Percentiles rank a stretch among this genome's conserved stretches.
Conservation (phyloP, 2,329 filamentous ascomycete species). For the Colletotrichum sp. region DNA sequence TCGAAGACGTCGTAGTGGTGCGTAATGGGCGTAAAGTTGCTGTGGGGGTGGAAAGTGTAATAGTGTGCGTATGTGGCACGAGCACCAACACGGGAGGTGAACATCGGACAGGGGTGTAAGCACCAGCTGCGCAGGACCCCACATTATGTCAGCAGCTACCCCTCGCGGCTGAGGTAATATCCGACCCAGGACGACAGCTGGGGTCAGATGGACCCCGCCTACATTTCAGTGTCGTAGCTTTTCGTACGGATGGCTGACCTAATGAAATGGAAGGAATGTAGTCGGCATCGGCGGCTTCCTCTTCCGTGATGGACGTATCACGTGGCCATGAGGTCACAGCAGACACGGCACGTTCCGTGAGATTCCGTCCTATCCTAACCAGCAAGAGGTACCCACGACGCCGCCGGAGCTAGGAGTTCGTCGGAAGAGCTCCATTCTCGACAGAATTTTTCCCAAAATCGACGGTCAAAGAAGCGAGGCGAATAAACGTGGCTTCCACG, state of each 20-base stretch:
- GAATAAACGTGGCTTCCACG: background rate
- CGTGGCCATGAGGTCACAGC: background rate
- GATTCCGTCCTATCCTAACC: background rate
- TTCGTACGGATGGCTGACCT: background rate
- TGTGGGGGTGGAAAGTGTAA: background rate
- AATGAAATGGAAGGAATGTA: background rate
- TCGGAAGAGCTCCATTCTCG: slow-evolving; percentile 17
- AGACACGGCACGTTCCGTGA: slow-evolving; percentile 6
- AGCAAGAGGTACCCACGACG: background rate
- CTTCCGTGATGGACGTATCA: background rate
- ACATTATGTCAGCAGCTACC: background rate
- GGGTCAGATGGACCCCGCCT: background rate
- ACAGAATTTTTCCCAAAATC: slow-evolving; percentile 13
- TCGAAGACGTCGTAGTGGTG: background rate
- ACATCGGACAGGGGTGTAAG: background rate
- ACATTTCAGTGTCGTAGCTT: no score
- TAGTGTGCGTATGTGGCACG: background rate
- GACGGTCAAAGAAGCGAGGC: background rate
- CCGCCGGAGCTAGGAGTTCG: background rate
- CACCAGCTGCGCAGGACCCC: background rate
- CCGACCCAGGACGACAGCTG: background rate
- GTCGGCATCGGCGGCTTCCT: background rate
- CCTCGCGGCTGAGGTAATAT: background rate
- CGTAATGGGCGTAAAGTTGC: background rate
- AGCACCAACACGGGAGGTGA: background rate